Base-by-base conservation (phyloP, 345 rosid genomes). In the Excoecaria agallocha region DNA sequence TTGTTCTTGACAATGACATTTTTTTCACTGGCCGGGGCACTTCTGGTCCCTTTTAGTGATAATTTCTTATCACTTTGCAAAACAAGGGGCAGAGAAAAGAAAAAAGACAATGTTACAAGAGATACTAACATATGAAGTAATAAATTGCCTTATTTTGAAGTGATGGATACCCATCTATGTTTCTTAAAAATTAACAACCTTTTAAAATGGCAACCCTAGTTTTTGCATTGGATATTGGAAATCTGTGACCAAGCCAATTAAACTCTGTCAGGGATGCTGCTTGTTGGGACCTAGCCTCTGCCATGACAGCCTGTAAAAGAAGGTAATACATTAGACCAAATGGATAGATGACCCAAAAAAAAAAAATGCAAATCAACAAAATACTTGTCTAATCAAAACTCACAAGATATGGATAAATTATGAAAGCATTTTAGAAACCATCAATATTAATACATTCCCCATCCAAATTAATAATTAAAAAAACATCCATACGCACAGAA, bases 241-340 rank as follows among this genome's bases (percentile, higher is more conserved):
- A 93, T 77, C 82, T 89, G 83, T 91, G 89, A 68, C 98, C 99
- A 82, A 96, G 97, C 98, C 98, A 96, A 57, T 84, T 85, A 75
- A 96, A 89, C 87, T 96, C 98, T 12, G 97, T 96, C 86, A 96
- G 80, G 17, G 98, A 93, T 75, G 97, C 96, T 66, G 98, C 98
- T 80, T 96, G 99, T 76, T 96, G 97, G 70, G 97, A 88, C 85
- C 98, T 93, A 69, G 96, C 99, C 85, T 93, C 99, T 19, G 94
- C 94, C 94, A 93, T 89, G 73, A 83, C 99, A 81, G 94, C 99
- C 99, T 96, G 82, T 72, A 70, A 78, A 77, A 25, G 66, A 75
- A 55, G 48, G 35, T 39, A 60, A 46, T 20, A 52, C 24, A 15
- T 13, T 55, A 46, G 46, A 55, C 3, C 10, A 54, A 15, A 62